Percentiles rank a stretch among this genome's conserved stretches.
Conservation (phyloP, 2,329 filamentous ascomycete genomes). For the Hypoxylon sp. region DNA sequence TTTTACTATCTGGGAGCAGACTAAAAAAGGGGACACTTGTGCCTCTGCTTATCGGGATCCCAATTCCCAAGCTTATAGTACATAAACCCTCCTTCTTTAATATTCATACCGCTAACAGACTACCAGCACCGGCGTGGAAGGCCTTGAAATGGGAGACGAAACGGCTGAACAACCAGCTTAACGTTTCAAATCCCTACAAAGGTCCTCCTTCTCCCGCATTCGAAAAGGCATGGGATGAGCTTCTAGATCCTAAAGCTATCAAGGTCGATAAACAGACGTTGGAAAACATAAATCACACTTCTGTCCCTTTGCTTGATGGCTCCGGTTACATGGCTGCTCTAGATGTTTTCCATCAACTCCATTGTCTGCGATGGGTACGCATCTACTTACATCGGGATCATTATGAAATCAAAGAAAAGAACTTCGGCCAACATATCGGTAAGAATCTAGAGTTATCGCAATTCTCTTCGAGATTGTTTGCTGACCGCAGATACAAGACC, state of each 20-base stretch:
- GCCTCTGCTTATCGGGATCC: not conserved
- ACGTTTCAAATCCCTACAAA: slow-evolving; percentile 3
- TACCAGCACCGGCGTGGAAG: slow-evolving; percentile 3
- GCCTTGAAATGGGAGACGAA: slow-evolving; percentile 5
- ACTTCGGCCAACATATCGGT: slow-evolving; percentile 6
- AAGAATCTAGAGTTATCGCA: too few species aligned
- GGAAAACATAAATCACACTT: slow-evolving; percentile 2
- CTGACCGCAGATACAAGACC: too few species aligned
- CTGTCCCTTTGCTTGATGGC: slow-evolving; percentile 5
- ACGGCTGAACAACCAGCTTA: slow-evolving; percentile 3
- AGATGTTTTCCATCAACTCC: slow-evolving; percentile 7
- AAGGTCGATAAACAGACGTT: slow-evolving; percentile 1
- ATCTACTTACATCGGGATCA: slow-evolving; percentile 4
- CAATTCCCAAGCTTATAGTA: not conserved
- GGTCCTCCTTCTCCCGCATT: slow-evolving; percentile 1
- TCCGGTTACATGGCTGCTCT: slow-evolving; percentile 7
- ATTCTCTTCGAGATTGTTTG: too few species aligned
- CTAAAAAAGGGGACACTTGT: not conserved
- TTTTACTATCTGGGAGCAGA: slow-evolving; percentile 2
- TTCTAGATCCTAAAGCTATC: slow-evolving; percentile 3
- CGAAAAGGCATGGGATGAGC: slow-evolving; percentile 5
- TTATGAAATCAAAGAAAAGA: slow-evolving; percentile 5
- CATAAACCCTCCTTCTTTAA: not conserved
- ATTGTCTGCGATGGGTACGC: slow-evolving; percentile 6
- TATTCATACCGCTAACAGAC: not conserved